phyloP scores from a whole-genome alignment of 805 yeast genomes.

The Candida maris region DNA sequence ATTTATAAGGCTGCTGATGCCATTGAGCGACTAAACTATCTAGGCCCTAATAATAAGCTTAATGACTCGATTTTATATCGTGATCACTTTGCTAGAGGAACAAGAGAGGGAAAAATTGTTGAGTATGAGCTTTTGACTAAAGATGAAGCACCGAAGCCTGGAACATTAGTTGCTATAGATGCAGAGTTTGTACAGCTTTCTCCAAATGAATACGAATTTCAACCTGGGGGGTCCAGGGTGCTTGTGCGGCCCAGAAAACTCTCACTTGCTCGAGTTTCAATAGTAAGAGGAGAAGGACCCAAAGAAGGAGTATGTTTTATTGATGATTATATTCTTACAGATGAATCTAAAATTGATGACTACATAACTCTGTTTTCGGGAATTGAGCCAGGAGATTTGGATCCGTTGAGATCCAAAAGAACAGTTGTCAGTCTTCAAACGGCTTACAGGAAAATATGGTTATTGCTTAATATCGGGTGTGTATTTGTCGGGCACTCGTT shows the following conservation, averaged over 20 bases:
- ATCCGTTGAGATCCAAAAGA: constrained; percentile 59
- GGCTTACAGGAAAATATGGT: constrained; percentile 87
- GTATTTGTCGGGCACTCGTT: constrained; percentile 94
- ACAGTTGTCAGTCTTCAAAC: constrained; percentile 76
- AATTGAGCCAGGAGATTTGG: constrained; percentile 88
- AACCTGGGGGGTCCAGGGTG: constrained; percentile 64
- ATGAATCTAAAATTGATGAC: constrained; percentile 62
- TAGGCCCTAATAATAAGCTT: constrained; percentile 49
- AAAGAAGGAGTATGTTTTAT: constrained; percentile 74
- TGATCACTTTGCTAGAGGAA: constrained; percentile 69
- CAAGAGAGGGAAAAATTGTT: constrained; percentile 51
- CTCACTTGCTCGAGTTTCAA: constrained; percentile 87
- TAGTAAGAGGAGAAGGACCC: constrained; percentile 68
- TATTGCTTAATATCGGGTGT: constrained; percentile 82
- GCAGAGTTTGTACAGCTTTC: constrained; percentile 89
- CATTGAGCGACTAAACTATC: constrained; percentile 39
- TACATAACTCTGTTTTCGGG: constrained; percentile 91
- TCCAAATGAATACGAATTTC: constrained; percentile 76
- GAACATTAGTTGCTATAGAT: constrained; percentile 85
- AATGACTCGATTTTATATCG: constrained; percentile 65
- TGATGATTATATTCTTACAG: constrained; percentile 85
- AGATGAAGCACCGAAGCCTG: constrained; percentile 69
- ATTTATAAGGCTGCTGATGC: constrained; percentile 55
- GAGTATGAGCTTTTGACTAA: constrained; percentile 68
- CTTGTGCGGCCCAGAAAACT: constrained; percentile 71